A percentile compares a stretch with the other conserved stretches of the same genome.
Evolutionary conservation across 768 basidiomycete species (phyloP).

Genomic region (Phylloporus arenicola): DNA sequence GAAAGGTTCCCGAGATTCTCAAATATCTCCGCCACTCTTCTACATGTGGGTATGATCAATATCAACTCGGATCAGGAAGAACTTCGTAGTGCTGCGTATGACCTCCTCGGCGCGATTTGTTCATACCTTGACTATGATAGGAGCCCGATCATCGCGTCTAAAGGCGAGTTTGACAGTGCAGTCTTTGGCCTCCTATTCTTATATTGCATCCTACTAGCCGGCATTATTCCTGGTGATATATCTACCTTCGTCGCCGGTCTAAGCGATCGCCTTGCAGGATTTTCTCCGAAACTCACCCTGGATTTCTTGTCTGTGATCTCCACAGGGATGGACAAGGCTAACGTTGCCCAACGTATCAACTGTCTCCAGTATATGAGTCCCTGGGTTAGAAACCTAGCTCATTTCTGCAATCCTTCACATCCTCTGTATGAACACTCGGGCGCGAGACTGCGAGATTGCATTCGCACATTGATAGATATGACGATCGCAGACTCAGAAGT

Average conservation of each 20-base stretch:
- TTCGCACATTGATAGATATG: slow-evolving; percentile 73
- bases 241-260: slow-evolving; percentile 56
- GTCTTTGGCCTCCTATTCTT: background rate
- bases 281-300: slow-evolving; percentile 77
- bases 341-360: slow-evolving; percentile 52
- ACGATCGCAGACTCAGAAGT: slow-evolving; percentile 73
- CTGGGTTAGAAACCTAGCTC: slow-evolving; percentile 78
- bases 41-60: slow-evolving; percentile 84
- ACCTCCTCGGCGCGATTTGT: slow-evolving; percentile 73
- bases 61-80: slow-evolving; percentile 69
- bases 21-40: slow-evolving; percentile 77
- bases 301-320: slow-evolving; percentile 88
- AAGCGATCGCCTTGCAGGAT: slow-evolving; percentile 66
- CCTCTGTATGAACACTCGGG: slow-evolving; percentile 67
- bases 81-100: slow-evolving; percentile 73
- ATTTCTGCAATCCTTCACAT: slow-evolving; percentile 65
- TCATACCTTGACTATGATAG: slow-evolving; percentile 74
- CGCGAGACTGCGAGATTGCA: slow-evolving; percentile 71
- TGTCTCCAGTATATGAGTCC: slow-evolving; percentile 82
- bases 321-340: slow-evolving; percentile 49
- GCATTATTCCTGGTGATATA: slow-evolving; percentile 65
- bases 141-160: slow-evolving; percentile 60
- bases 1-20: slow-evolving; percentile 74
- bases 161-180: slow-evolving; percentile 42
- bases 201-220: slow-evolving; percentile 37